Evolutionary conservation across 2,329 filamentous ascomycete species (phyloP), one percentile per base, ranked within the genome.

Genomic region (Colletotrichum costaricense): DNA sequence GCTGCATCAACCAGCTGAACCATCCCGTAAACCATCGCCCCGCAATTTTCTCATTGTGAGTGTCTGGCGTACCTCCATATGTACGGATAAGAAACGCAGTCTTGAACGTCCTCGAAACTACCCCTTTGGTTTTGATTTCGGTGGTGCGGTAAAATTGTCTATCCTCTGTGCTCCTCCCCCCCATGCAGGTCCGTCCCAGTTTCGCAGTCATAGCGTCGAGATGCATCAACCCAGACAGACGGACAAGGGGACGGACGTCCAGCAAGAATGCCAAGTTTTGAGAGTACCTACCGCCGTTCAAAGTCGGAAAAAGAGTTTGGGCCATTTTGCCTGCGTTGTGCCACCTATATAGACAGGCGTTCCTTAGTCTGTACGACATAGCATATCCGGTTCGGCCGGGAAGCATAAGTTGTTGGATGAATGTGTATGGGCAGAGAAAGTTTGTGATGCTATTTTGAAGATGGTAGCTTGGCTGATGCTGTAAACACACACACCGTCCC

Each of bases 121-220:
- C 6, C 26, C 24, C 26, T 24, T 22, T 19, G 19, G 19, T 28
- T 59, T 62, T 68, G 69, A 67, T 72, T 72, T 72, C 64, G 69
- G 57, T 35, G 57, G 56, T 42, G 35, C 35, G 56, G 59, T 38
- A 52, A 42, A 42, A 19, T 35, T 30, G 24, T 64, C 19, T 28
- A 35, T 14, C 33, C 57, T 35, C 35, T 55, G 30, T 35, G 33
- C 14, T 42, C 7, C 38, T 5, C 14, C 35, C 35, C 38, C 38
- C 63, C 57, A 63, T 63, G 69, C 69, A 72, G 64, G 57, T 71
- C 68, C 68, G 68, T 65, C 59, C 60, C 63, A 56, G 64, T 68
- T 42, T 55, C 22, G 56, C 19, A 65, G 60, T 71, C 62, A 73
- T 66, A 66, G 71, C 67, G 67, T 49, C 35, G 71, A 66, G 55